phyloP scores from a whole-genome alignment of 2,329 filamentous ascomycete genomes.

The Ascochyta pisi region DNA sequence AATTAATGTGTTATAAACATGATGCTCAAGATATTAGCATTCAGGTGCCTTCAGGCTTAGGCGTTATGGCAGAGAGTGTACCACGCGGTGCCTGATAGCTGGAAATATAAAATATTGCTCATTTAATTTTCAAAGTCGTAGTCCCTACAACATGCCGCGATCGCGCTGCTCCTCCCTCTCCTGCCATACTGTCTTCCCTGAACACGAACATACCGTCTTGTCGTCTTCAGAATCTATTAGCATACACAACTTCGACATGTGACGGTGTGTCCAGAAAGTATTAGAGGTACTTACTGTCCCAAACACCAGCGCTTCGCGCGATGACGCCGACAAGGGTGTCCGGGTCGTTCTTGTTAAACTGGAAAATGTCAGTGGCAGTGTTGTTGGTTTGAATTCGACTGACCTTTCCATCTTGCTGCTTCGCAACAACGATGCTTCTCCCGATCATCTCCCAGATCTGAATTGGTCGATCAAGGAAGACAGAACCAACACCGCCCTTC shows the following conservation, averaged over 20 bases:
- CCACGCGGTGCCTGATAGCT: neutral
- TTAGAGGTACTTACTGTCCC: conserved; percentile 65
- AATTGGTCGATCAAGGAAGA: conserved; percentile 81
- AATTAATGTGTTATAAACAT: neutral
- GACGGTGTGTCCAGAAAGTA: neutral
- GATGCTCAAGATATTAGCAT: neutral
- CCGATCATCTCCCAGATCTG: conserved; percentile 97
- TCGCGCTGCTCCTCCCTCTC: conserved; percentile 88
- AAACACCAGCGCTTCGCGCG: conserved; percentile 93
- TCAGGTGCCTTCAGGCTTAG: neutral
- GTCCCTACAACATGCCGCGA: conserved; percentile 84
- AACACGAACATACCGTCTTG: conserved; percentile 97
- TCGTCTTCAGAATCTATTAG: conserved; percentile 65
- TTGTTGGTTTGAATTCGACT: neutral
- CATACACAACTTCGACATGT: conserved; percentile 1
- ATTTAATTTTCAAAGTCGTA: neutral
- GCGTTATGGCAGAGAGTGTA: neutral
- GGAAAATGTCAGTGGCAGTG: neutral
- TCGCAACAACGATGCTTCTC: conserved; percentile 85
- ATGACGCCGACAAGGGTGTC: conserved; percentile 92
- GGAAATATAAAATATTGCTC: neutral
- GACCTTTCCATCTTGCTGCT: conserved; percentile 63
- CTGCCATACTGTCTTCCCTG: conserved; percentile 97
- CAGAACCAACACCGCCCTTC: conserved; percentile 75
- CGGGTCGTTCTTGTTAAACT: conserved; percentile 67